These are phyloP conservation scores for Phytophthora colocasiae DNA, from an alignment of 352 stramenopile genomes.

Conservation along the genomic window DNA sequence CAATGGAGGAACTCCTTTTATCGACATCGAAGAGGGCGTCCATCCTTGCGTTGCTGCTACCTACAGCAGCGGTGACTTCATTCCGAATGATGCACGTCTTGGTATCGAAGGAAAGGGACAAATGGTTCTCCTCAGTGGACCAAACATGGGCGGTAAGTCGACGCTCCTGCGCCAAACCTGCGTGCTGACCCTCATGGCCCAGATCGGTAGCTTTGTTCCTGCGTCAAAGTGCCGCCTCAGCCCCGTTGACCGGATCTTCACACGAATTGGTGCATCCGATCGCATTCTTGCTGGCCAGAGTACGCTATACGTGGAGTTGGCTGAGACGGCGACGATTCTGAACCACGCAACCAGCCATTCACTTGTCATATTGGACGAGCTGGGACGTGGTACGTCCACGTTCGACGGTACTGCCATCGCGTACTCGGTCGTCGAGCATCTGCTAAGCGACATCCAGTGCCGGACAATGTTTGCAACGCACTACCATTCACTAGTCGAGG, in stretches of 20 bases:
- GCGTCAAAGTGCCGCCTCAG: slow-evolving; percentile 94
- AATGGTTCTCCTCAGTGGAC: slow-evolving; percentile 96
- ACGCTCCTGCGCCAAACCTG: slow-evolving; percentile 99
- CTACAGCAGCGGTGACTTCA: slow-evolving; percentile 92
- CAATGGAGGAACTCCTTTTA: slow-evolving; percentile 68
- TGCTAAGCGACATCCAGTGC: slow-evolving; percentile 89
- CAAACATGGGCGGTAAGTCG: slow-evolving; percentile 99
- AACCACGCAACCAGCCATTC: slow-evolving; percentile 95
- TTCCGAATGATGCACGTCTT: slow-evolving; percentile 96
- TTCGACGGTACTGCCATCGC: slow-evolving; percentile 99
- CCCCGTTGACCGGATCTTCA: slow-evolving; percentile 99
- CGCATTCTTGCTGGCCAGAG: slow-evolving; percentile 98
- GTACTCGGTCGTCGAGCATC: slow-evolving; percentile 96
- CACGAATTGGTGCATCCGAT: slow-evolving; percentile 98
- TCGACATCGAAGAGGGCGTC: slow-evolving; percentile 94
- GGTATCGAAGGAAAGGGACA: slow-evolving; percentile 69
- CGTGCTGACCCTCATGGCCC: slow-evolving; percentile 97
- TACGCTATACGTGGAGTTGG: slow-evolving; percentile 99
- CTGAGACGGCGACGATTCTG: slow-evolving; percentile 98
- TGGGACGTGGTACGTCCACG: slow-evolving; percentile 98
- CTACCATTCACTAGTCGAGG: slow-evolving; percentile 96
- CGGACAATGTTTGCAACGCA: slow-evolving; percentile 99
- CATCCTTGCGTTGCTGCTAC: slow-evolving; percentile 95
- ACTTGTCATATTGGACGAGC: slow-evolving; percentile 98
- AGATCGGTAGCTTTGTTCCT: slow-evolving; percentile 99